A percentile compares a stretch with the other conserved stretches of the same genome.
These are phyloP conservation scores for Phialemoniopsis sp. DNA, from an alignment of 2,329 filamentous ascomycete genomes.

Conservation along the genomic window DNA sequence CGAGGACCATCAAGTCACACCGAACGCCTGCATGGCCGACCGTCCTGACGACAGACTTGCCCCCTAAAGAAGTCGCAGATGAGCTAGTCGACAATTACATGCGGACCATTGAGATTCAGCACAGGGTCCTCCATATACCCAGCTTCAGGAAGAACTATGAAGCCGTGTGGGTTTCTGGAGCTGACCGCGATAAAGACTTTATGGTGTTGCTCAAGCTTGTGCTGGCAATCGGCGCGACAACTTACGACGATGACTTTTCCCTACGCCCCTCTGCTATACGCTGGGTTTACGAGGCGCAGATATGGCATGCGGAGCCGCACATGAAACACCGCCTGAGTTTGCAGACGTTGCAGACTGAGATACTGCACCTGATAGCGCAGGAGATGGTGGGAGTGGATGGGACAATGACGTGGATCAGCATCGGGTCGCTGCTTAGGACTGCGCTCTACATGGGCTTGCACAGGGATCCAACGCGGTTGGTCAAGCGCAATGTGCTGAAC, in stretches of 20 bases:
- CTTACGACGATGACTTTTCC: conserved; percentile 45
- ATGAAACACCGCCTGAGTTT: conserved; percentile 48
- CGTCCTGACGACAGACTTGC: conserved; percentile 35
- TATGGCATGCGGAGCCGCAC: conserved; percentile 47
- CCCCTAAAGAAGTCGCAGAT: conserved; percentile 38
- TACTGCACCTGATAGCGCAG: conserved; percentile 38
- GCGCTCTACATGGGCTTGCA: no score
- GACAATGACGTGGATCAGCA: neutral
- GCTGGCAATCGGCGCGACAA: conserved; percentile 49
- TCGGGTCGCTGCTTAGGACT: conserved; percentile 15
- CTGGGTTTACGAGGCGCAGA: conserved; percentile 55
- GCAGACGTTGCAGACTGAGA: conserved; percentile 42
- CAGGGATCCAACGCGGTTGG: no score
- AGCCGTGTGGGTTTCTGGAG: conserved; percentile 36
- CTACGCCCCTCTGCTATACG: conserved; percentile 42
- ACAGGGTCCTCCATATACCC: conserved; percentile 48
- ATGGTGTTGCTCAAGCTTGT: conserved; percentile 54
- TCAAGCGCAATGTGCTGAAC: no score
- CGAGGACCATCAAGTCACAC: conserved; percentile 44
- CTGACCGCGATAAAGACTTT: conserved; percentile 33
- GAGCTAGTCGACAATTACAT: conserved; percentile 45
- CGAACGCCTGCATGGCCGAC: conserved; percentile 44
- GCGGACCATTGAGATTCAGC: conserved; percentile 38
- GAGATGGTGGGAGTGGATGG: conserved; percentile 17
- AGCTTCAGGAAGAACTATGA: conserved; percentile 45